These are phyloP conservation scores for Neurospora sp. DNA, from an alignment of 495 filamentous ascomycete species.

Conservation along the genomic window DNA sequence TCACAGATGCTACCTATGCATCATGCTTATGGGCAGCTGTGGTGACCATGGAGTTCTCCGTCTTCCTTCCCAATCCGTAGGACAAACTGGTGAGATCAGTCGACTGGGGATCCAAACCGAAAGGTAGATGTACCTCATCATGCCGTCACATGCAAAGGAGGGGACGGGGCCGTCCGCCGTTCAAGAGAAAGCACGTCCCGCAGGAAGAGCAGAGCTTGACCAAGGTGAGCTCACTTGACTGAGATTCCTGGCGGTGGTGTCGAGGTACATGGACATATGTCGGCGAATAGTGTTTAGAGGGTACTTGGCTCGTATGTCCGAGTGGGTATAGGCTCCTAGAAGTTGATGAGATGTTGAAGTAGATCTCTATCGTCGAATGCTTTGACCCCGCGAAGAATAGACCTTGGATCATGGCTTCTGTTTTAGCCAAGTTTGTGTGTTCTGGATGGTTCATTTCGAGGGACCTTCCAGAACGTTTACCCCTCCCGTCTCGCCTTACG, in stretches of 20 bases:
- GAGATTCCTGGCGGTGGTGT: neutral
- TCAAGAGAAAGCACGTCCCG: neutral
- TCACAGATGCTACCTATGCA: neutral
- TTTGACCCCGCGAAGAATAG: neutral
- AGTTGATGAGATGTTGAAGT: neutral
- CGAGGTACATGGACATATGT: neutral
- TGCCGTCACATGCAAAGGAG: neutral
- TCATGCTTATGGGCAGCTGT: neutral
- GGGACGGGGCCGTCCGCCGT: neutral
- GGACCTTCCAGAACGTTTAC: neutral
- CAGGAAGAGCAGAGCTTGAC: neutral
- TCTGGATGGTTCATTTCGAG: neutral
- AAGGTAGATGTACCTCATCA: neutral
- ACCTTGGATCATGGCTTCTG: neutral
- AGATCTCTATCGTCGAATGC: neutral
- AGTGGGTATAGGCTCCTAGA: neutral
- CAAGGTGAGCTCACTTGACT: neutral
- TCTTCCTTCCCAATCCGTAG: neutral
- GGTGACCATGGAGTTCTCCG: neutral
- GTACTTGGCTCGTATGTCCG: neutral
- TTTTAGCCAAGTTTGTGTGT: neutral
- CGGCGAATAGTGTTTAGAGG: neutral
- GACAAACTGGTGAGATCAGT: neutral
- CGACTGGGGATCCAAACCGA: neutral
- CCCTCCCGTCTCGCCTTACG: neutral